phyloP scores from a whole-genome alignment of 2,329 filamentous ascomycete genomes.

The Diaporthe sp. region DNA sequence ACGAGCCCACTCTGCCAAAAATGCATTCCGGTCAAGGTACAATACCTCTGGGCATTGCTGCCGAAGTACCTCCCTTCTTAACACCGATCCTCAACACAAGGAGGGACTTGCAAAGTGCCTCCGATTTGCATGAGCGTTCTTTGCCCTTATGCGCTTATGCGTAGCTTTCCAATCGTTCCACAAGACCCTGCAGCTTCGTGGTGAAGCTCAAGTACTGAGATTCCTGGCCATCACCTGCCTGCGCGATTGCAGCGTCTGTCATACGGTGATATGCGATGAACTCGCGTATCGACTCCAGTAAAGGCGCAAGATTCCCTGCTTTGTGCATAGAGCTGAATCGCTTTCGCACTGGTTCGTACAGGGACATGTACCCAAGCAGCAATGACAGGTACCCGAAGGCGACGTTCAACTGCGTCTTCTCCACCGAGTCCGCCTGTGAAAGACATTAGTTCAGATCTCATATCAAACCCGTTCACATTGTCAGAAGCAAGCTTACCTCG shows the following conservation, averaged over 20 bases:
- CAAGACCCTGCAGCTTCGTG: constrained; percentile 56
- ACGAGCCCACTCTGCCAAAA: constrained; percentile 17
- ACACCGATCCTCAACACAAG: neutral
- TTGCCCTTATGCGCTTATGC: constrained; percentile 28
- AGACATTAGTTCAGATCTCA: constrained; percentile 44
- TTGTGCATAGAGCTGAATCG: constrained; percentile 59
- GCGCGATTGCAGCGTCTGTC: constrained; percentile 56
- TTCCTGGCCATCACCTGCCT: constrained; percentile 49
- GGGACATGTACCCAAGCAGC: constrained; percentile 84
- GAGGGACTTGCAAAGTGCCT: neutral
- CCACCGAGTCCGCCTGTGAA: constrained; percentile 74
- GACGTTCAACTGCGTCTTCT: constrained; percentile 85
- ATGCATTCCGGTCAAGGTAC: neutral
- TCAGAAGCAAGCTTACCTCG: constrained; percentile 68
- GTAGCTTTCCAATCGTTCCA: constrained; percentile 53
- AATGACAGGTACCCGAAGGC: constrained; percentile 89
- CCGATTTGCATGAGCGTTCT: neutral
- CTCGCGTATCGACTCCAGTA: constrained; percentile 68
- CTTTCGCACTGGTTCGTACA: constrained; percentile 63
- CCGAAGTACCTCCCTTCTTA: neutral
- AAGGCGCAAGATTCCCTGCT: constrained; percentile 58
- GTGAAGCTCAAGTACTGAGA: constrained; percentile 51
- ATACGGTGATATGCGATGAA: constrained; percentile 67
- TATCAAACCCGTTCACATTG: neutral
- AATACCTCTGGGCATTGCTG: neutral